Base-by-base conservation (phyloP, 495 filamentous ascomycete genomes). In the Talaromyces stipitatus region DNA sequence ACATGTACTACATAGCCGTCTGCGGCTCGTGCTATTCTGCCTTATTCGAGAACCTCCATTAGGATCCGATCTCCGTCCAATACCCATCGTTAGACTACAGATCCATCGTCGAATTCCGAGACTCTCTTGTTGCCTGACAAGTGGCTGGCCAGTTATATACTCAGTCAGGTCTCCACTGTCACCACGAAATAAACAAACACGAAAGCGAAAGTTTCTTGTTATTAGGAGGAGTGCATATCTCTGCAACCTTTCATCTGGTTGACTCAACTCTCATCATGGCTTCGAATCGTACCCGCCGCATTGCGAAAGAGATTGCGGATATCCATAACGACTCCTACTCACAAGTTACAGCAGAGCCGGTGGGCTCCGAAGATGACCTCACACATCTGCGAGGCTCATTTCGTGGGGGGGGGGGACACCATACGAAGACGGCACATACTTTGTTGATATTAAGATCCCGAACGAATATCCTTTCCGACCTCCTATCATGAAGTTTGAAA, bases 391-490 rank as follows among this genome's bases (percentile, higher is more conserved):
- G 83, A 57, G 95, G 92, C 16, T 82, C 84, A 30, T 95, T 98
- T 63, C 79, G 79, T 41, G 94, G 94, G 0, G 95, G 1, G 91
- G 92, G 18, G 90, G 90, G 57, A 96, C 92, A 7, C 92, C 94
- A 1, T 98, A 98, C 66, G 91, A 94, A 66, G 92, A 90, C 28
- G 94, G 92, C 24, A 85, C 77, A 26, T 98, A 84, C 67, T 70
- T 78, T 23, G 83, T 98, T 58, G 90, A 96, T 66, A 91, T 98
- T 65, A 78, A 78, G 62, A 91, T 98, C 46, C 91, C 92, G 1
- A 80, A 77, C 45, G 91, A 92, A 56, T 98, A 98, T 66, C 94
- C 94, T 1, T 98, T 98, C 73, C 84, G 88, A 43, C 92, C 94
- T 11, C 94, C 95, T 9, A 70, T 84, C 30, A 97, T 97, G 90